A percentile compares a stretch with the other conserved stretches of the same genome.
These are phyloP conservation scores for Saitozyma podzolica DNA, from an alignment of 768 basidiomycete species.

Conservation along the genomic window DNA sequence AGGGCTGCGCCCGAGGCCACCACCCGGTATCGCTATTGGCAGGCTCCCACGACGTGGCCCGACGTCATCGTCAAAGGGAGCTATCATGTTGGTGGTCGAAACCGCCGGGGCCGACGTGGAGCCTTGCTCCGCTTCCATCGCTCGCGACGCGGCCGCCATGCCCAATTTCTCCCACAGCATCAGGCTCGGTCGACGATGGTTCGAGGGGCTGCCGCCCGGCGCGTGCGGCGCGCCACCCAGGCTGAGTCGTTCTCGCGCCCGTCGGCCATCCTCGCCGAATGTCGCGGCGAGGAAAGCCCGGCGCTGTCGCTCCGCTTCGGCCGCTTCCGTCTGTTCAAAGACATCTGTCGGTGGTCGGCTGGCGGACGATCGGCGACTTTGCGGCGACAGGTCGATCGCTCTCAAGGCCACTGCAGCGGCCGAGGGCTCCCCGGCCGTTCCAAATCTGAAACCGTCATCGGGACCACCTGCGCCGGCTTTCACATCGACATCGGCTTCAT, in stretches of 20 bases:
- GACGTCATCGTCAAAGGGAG: slow-evolving; percentile 1
- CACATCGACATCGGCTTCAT: slow-evolving; percentile 4
- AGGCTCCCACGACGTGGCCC: slow-evolving; percentile 41
- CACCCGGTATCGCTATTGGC: slow-evolving; percentile 47
- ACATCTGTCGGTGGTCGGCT: slow-evolving; percentile 21
- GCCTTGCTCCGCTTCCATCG: slow-evolving; percentile 11
- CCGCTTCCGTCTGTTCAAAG: slow-evolving; percentile 42
- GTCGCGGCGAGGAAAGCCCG: slow-evolving; percentile 47
- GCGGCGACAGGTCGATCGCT: slow-evolving; percentile 26
- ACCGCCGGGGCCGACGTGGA: slow-evolving; percentile 23
- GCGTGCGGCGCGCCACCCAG: slow-evolving; percentile 23
- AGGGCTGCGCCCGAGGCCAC: slow-evolving; percentile 25
- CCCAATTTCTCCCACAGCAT: slow-evolving; percentile 44
- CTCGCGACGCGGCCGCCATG: slow-evolving; percentile 11
- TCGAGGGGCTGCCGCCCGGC: neutral
- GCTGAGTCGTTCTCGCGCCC: slow-evolving; percentile 39
- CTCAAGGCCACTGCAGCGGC: slow-evolving; percentile 21
- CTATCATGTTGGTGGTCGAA: neutral
- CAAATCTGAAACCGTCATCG: slow-evolving; percentile 36
- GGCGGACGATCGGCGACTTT: slow-evolving; percentile 15
- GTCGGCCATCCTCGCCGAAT: slow-evolving; percentile 38
- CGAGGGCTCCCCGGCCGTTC: slow-evolving; percentile 21
- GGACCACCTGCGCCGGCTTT: slow-evolving; percentile 1
- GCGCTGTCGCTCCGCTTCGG: slow-evolving; percentile 49
- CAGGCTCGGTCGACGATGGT: slow-evolving; percentile 31